Evolutionary conservation across 129 eudicot genomes (phyloP), one percentile per base, ranked within the genome.

Genomic region (Tagetes erecta): DNA sequence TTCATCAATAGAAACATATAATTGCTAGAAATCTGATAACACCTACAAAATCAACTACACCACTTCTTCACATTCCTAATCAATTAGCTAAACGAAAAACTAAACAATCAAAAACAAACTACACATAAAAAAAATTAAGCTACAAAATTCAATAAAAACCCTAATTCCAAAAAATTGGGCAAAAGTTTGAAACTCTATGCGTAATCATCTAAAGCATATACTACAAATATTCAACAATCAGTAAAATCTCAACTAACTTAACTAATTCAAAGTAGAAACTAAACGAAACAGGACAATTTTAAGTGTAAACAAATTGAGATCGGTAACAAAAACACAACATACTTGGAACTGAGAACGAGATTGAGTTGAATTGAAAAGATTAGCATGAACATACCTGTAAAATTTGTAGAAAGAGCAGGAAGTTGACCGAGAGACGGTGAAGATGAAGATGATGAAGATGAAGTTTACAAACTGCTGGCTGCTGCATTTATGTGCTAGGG

Each of bases 401-500:
- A 64, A 6, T 65, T 8, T 52, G 66, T 20, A 65, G 73, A 51
- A 52, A 31, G 71, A 74, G 46, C 37, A 3, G 35, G 71, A 64
- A 14, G 40, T 20, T 60, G 78, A 74, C 14, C 49, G 72, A 66
- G 79, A 75, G 64, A 75, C 35, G 71, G 27, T 20, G 27, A 20
- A 20, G 27, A 20, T 20, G 27, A 20, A 20, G 27, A 20, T 20
- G 27, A 20, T 20, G 27, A 20, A 20, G 27, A 20, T 20, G 27
- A 20, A 20, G 27, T 20, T 20, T 20, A 20, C 12, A 14, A 5
- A 30, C 49, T 30, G 73, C 73, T 66, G 78, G 66, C 80, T 75
- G 72, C 44, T 56, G 73, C n/a, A 47, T 75, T 75, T 75, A 65
- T 39, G 1, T 64, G 35, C 66, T 75, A 75, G 80, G 80, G 80